Conservation (phyloP, 257 asterid species). For the Ilex asprella region DNA sequence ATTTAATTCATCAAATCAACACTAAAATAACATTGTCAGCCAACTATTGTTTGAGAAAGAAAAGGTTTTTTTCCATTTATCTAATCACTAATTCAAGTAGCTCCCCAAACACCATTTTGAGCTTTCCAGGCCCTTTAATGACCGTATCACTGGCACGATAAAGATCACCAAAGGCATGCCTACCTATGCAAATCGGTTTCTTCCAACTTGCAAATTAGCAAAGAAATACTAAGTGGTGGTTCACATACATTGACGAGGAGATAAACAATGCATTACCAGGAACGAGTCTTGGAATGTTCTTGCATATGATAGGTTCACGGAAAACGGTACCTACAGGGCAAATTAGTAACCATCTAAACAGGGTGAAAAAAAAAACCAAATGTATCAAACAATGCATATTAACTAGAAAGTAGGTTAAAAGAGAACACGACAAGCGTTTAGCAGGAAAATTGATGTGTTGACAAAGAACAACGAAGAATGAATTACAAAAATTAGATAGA, state of each 20-base stretch:
- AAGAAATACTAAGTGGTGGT: conserved; percentile 14
- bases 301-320: conserved; percentile 87
- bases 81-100: neutral
- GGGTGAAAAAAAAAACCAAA: neutral
- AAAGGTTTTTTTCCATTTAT: neutral
- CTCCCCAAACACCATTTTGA: conserved; percentile 87
- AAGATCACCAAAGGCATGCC: conserved; percentile 96
- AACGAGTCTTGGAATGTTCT: conserved; percentile 61
- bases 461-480: no score
- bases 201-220: conserved; percentile 62
- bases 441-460: neutral
- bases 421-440: neutral
- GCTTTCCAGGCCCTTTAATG: conserved; percentile 80
- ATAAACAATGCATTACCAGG: conserved; percentile 44
- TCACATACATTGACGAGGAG: conserved; percentile 13
- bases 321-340: conserved; percentile 35
- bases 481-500: no score
- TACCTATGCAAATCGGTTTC: conserved; percentile 88
- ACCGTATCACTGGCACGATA: conserved; percentile 78
- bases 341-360: neutral
- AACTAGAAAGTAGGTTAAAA: neutral
- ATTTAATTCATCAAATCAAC: no score
- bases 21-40: conserved; percentile 5
- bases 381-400: neutral
- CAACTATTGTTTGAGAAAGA: neutral